Evolutionary conservation across 805 yeast species (phyloP).

Genomic region (Saccharomyces paradoxus): DNA sequence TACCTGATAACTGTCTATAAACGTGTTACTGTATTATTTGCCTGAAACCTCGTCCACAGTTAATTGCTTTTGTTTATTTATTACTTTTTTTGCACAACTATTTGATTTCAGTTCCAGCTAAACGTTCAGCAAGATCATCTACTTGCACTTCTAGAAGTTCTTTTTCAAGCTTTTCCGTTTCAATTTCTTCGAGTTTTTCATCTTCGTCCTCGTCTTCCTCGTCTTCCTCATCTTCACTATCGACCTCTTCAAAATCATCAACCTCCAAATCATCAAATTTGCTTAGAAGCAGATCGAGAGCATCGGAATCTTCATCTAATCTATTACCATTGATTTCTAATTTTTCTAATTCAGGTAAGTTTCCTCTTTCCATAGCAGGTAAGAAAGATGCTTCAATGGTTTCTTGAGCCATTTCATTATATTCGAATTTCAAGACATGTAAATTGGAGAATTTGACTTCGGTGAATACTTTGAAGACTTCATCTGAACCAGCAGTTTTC

Average conservation of each 20-base stretch:
- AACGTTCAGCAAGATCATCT: conserved; percentile 45
- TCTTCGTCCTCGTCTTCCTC: conserved; percentile 32
- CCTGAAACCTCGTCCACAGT: neutral
- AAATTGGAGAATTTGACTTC: conserved; percentile 38
- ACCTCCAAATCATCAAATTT: conserved; percentile 82
- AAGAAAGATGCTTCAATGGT: conserved; percentile 48
- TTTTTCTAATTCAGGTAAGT: conserved; percentile 50
- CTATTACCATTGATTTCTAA: conserved; percentile 91
- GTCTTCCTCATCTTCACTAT: conserved; percentile 44
- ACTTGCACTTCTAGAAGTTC: conserved; percentile 35
- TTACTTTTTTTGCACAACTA: conserved; percentile 2
- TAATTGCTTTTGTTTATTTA: neutral
- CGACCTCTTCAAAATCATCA: conserved; percentile 86
- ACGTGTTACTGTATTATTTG: neutral
- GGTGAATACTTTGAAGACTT: conserved; percentile 42
- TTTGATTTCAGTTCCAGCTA: conserved; percentile 46
- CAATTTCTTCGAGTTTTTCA: conserved; percentile 44
- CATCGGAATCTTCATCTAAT: conserved; percentile 79
- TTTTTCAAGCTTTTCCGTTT: conserved; percentile 34
- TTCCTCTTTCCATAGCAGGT: conserved; percentile 42
- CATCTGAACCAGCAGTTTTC: conserved; percentile 66
- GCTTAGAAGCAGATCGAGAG: conserved; percentile 50
- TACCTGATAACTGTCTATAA: neutral
- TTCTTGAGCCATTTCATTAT: conserved; percentile 70
- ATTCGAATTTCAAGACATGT: conserved; percentile 65